These are phyloP conservation scores for Margaritispora aquatica DNA, from an alignment of 495 filamentous ascomycete species.

Conservation along the genomic window DNA sequence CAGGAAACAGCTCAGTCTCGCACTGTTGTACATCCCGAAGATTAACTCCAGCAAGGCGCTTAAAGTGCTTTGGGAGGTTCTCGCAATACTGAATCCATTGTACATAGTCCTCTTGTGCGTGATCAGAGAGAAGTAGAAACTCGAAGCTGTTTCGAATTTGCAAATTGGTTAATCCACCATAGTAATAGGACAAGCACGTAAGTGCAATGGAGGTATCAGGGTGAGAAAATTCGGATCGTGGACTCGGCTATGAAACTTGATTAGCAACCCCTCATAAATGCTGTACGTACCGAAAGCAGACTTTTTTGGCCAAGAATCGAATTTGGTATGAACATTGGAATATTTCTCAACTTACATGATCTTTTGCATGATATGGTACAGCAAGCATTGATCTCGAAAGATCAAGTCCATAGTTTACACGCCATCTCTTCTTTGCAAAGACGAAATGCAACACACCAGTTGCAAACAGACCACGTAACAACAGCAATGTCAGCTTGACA, in stretches of 20 bases:
- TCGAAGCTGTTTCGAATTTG: slow-evolving; percentile 45
- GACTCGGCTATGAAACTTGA: too few species aligned
- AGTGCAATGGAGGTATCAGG: slow-evolving; percentile 62
- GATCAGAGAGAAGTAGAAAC: slow-evolving; percentile 47
- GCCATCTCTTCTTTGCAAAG: slow-evolving; percentile 55
- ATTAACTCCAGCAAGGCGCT: slow-evolving; percentile 51
- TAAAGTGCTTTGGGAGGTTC: slow-evolving; percentile 31
- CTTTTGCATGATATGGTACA: slow-evolving; percentile 67
- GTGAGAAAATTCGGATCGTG: slow-evolving; percentile 65
- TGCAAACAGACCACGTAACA: slow-evolving; percentile 57
- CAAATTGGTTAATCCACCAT: slow-evolving; percentile 48
- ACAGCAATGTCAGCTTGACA: slow-evolving; percentile 30
- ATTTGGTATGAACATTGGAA: too few species aligned
- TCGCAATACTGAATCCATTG: slow-evolving; percentile 40
- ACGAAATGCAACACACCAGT: slow-evolving; percentile 47
- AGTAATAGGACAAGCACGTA: slow-evolving; percentile 67
- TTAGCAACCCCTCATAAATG: too few species aligned
- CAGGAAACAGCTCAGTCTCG: slow-evolving; percentile 40
- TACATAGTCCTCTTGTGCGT: slow-evolving; percentile 48
- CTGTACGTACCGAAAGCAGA: too few species aligned
- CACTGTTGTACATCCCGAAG: slow-evolving; percentile 45
- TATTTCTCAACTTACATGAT: too few species aligned
- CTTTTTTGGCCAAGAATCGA: too few species aligned
- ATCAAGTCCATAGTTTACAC: slow-evolving; percentile 61
- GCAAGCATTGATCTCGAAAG: slow-evolving; percentile 42